These are phyloP conservation scores for Ascoidea asiatica DNA, from an alignment of 805 yeast genomes.

Conservation along the genomic window DNA sequence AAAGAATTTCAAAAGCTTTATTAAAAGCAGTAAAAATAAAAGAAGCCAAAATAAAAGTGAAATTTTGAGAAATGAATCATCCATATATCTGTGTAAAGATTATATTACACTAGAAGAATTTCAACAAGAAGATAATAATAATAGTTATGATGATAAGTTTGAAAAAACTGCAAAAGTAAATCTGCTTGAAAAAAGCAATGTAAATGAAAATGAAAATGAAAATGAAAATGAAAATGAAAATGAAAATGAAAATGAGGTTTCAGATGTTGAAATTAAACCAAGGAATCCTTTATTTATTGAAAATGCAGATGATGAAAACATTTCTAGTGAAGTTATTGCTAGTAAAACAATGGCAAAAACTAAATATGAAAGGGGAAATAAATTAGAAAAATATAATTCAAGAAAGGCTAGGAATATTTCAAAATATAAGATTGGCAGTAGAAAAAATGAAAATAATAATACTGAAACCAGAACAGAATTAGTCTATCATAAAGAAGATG, in stretches of 20 bases:
- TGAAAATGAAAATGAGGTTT: not conserved
- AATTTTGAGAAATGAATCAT: not conserved
- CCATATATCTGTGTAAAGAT: not conserved
- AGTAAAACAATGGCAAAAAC: not conserved
- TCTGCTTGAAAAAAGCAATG: not conserved
- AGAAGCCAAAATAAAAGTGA: not conserved
- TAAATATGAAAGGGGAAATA: not conserved
- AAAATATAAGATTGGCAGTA: no score
- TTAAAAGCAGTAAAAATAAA: not conserved
- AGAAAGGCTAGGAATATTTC: not conserved
- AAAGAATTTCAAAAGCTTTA: not conserved
- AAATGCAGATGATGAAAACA: no score
- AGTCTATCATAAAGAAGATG: not conserved
- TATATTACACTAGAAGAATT: no score
- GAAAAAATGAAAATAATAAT: no score
- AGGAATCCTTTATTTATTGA: no score
- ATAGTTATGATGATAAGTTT: not conserved
- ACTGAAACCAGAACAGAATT: not conserved
- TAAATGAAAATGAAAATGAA: not conserved
- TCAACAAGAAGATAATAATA: not conserved
- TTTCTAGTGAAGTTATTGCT: no score
- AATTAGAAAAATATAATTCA: not conserved
- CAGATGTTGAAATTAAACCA: not conserved
- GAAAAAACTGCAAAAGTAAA: not conserved
- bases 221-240: not conserved